These are phyloP conservation scores for Biscogniauxia mediterranea DNA, from an alignment of 2,329 filamentous ascomycete genomes.

Conservation along the genomic window DNA sequence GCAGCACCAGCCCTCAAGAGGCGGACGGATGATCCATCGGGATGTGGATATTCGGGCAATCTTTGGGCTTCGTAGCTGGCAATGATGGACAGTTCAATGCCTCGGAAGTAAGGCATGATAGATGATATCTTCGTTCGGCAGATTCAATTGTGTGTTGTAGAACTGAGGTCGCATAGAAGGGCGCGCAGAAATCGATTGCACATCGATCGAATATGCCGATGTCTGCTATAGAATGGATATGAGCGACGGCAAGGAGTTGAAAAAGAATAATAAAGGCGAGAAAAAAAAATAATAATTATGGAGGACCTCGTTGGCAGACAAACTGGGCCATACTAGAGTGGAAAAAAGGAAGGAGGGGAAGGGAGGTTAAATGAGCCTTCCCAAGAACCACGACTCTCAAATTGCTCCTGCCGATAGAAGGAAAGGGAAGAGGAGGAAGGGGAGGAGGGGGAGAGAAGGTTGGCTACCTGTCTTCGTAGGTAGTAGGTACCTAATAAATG, in stretches of 20 bases:
- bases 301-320: neutral
- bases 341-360: too few species aligned
- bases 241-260: neutral
- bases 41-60: conserved; percentile 55
- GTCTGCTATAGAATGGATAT: neutral
- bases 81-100: conserved; percentile 46
- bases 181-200: neutral
- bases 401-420: too few species aligned
- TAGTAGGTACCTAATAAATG: too few species aligned
- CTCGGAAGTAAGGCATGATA: conserved; percentile 49
- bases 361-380: too few species aligned
- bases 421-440: too few species aligned
- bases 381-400: too few species aligned
- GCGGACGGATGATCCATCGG: conserved; percentile 46
- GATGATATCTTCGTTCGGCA: neutral
- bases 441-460: too few species aligned
- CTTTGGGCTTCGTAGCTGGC: conserved; percentile 35
- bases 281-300: neutral
- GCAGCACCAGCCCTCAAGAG: conserved; percentile 26
- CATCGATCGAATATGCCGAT: neutral
- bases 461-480: too few species aligned
- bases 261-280: neutral
- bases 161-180: neutral
- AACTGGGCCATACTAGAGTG: too few species aligned
- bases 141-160: neutral